phyloP scores from a whole-genome alignment of 345 rosid species.

The Camelina laxa region DNA sequence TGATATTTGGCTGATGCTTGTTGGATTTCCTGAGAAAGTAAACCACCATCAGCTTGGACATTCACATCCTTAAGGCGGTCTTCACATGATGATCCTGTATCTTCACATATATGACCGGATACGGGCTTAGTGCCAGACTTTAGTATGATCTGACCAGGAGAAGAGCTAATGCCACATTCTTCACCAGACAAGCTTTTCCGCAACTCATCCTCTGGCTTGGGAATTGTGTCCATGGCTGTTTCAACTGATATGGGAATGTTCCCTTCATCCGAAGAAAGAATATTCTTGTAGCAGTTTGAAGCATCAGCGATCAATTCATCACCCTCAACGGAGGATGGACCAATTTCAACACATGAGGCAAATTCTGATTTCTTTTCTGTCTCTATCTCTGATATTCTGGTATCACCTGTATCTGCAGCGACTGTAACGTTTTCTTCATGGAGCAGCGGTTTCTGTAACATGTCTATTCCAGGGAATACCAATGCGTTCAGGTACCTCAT shows the following conservation, averaged over 20 bases:
- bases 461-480: slow-evolving; percentile 45
- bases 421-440: slow-evolving; percentile 17
- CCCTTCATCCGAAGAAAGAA: slow-evolving; percentile 44
- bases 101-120: slow-evolving; percentile 28
- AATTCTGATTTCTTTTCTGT: slow-evolving; percentile 33
- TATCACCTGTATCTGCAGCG: slow-evolving; percentile 27
- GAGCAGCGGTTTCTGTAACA: slow-evolving; percentile 43
- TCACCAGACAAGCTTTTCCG: slow-evolving; percentile 1
- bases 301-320: slow-evolving; percentile 22
- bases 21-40: slow-evolving; percentile 17
- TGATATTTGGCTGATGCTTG: slow-evolving; percentile 22
- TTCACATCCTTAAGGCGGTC: slow-evolving; percentile 28
- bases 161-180: slow-evolving; percentile 32
- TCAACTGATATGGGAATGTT: slow-evolving; percentile 37
- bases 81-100: slow-evolving; percentile 40
- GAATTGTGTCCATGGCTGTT: slow-evolving; percentile 24
- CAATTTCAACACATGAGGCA: slow-evolving; percentile 20
- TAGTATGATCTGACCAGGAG: slow-evolving; percentile 31
- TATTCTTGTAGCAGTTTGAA: slow-evolving; percentile 32
- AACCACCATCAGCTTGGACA: slow-evolving; percentile 23
- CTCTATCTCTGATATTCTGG: slow-evolving; percentile 19
- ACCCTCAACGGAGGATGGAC: slow-evolving; percentile 12
- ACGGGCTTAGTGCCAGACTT: slow-evolving; percentile 28
- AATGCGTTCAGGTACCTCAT: slow-evolving; percentile 42
- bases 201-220: slow-evolving; percentile 24